Evolutionary conservation across 106 monocot species (phyloP), one percentile per base, ranked within the genome.

Genomic region (Dioscorea dumetorum): DNA sequence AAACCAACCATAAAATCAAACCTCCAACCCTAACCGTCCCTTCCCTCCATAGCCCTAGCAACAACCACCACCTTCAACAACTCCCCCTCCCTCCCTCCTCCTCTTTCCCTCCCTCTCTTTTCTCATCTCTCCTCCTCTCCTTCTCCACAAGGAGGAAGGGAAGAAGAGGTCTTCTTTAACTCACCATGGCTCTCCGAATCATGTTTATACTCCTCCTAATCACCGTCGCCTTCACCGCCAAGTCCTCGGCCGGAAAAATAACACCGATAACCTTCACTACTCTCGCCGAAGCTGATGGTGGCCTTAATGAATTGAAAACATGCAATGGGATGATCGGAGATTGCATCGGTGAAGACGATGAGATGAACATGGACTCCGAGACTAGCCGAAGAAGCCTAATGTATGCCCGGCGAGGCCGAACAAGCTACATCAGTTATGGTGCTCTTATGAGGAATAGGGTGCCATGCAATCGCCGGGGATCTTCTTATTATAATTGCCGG

Each of bases 401-500:
- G 41, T 41, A 41, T 33, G 18, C 32, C 17, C 22, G 28, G 23
- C 23, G 18, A 14, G 52, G 17, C 12, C 41, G 41, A 6, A 5
- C 22, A 16, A 53, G 54, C 12, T 68, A 16, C 67, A 60, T 61
- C 21, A 71, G 71, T 48, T 71, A 71, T 23, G 61, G 34, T 21
- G 63, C 52, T 19, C 63, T 72, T 24, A 64, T 16, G n/a, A 51
- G 21, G 63, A 49, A 72, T 19, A 22, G 53, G 12, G 63, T 64
- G 19, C 72, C 72, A 18, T 72, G 72, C 63, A 56, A 24, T 28
- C 24, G 24, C 49, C 49, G 72, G 2, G 72, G 72, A 18, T 23
- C 50, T 12, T 64, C 72, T 18, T 71, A 71, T 61, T 72, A 72
- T 63, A 53, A 63, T 51, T 63, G 72, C 72, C n/a, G 32, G 16